Conservation (phyloP, 306 rosid species). For the Casuarina glauca region DNA sequence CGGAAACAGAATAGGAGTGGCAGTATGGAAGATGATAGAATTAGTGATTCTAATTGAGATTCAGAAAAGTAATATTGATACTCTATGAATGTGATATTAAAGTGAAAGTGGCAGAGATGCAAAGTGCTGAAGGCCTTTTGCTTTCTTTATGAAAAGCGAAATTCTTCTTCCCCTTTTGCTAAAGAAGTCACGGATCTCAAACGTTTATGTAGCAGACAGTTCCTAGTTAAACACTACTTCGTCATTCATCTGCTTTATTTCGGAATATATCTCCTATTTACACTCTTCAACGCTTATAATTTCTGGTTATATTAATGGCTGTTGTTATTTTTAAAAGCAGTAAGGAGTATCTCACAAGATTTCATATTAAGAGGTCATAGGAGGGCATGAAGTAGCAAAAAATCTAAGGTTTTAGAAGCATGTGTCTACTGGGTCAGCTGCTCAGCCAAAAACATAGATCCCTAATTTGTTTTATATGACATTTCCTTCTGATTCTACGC, state of each 20-base stretch:
- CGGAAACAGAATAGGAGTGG: neutral
- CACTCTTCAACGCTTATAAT: too few species aligned
- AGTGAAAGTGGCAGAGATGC: neutral
- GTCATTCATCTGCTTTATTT: neutral
- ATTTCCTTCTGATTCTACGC: neutral
- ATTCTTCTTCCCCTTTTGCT: neutral
- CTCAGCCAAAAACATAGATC: neutral
- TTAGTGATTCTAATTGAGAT: neutral
- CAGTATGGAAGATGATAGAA: neutral
- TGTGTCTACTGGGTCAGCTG: too few species aligned
- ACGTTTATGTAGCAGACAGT: neutral
- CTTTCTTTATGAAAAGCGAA: neutral
- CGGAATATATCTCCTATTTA: too few species aligned
- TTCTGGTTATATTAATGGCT: too few species aligned
- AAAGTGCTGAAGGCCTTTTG: neutral
- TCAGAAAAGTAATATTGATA: neutral
- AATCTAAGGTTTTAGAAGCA: too few species aligned
- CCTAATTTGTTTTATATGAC: neutral
- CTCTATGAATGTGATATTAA: neutral
- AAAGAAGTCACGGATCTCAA: neutral
- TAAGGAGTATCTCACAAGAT: too few species aligned
- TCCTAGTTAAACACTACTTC: neutral
- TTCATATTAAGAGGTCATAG: too few species aligned
- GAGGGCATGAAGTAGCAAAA: neutral
- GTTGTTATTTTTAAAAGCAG: too few species aligned